Percentiles rank a stretch among this genome's conserved stretches.
phyloP scores from a whole-genome alignment of 768 basidiomycete genomes.

The Lentinus tigrinus region DNA sequence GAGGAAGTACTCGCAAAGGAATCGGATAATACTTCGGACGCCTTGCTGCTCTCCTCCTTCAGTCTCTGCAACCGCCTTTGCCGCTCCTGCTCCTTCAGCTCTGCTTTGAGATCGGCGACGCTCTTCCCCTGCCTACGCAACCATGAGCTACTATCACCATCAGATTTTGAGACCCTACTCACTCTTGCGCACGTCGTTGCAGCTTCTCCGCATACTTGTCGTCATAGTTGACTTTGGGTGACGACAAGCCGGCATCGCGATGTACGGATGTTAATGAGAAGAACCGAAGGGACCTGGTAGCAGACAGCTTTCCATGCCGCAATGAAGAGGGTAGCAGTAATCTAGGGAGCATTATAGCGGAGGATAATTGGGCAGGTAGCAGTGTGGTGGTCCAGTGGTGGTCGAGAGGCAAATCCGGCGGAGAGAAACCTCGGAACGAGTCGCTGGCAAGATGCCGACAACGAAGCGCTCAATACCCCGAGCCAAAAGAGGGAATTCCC shows the following conservation, averaged over 20 bases:
- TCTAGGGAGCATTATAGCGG: conserved; percentile 2
- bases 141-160: conserved; percentile 1
- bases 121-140: conserved; percentile 39
- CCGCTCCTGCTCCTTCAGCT: conserved; percentile 28
- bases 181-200: conserved; percentile 62
- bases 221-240: conserved; percentile 32
- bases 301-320: not conserved
- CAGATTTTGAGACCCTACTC: conserved; percentile 31
- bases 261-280: not conserved
- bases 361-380: not conserved
- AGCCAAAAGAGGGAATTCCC: conserved; percentile 7
- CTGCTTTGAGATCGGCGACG: conserved; percentile 37
- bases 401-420: no score
- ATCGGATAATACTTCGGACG: conserved; percentile 1
- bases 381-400: not conserved
- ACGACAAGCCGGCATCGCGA: not conserved
- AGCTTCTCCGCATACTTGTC: conserved; percentile 72
- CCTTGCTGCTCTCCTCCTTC: conserved; percentile 7
- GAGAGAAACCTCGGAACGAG: no score
- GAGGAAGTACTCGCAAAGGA: conserved; percentile 9
- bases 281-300: not conserved
- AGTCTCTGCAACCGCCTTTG: conserved; percentile 17
- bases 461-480: not conserved
- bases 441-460: not conserved
- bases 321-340: not conserved